Evolutionary conservation across 352 stramenopile species (phyloP), one percentile per base, ranked within the genome.

Genomic region (Globisporangium canariense): DNA sequence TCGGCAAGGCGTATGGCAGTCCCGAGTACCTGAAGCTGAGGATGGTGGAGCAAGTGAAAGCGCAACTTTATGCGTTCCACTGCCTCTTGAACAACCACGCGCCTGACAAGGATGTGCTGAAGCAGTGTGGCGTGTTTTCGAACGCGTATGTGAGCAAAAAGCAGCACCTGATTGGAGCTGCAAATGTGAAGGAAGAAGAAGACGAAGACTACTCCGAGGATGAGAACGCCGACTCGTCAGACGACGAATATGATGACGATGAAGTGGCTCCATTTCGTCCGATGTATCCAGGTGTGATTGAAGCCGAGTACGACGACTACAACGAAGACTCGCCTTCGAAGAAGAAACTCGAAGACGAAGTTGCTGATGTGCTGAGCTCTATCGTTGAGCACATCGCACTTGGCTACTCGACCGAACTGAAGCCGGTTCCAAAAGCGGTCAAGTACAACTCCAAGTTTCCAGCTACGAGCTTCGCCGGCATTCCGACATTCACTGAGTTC

Each of bases 51-150:
- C 88, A 96, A 64, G 77, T 96, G 28, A 94, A 94, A 60, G 86
- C 86, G 25, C 88, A 96, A 61, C 66, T 96, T 4, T 96, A 93
- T 38, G 88, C 88, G 1, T 95, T 96, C 54, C 86, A 94, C 70
- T 94, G 85, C 58, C 68, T 96, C 34, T 46, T 95, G 53, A 94
- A 96, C 71, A 93, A 95, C 65, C 86, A 96, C 54, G 86, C 83
- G 4, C 88, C 88, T 1, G 87, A 93, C 62, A 88, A 84, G 62
- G 79, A 92, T 65, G 88, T 95, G 32, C 64, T 96, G 13, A 95
- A 95, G 62, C 87, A 95, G 65, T 96, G 88, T 55, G 88, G 88
- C 43, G 84, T 86, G 22, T 88, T 78, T 57, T 89, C 88, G 4
- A 91, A 90, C 54, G 87, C 88, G 4, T 96, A 81, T 34, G 83